Base-by-base conservation (phyloP, 208 protist genomes). In the Acanthamoeba castellanii region DNA sequence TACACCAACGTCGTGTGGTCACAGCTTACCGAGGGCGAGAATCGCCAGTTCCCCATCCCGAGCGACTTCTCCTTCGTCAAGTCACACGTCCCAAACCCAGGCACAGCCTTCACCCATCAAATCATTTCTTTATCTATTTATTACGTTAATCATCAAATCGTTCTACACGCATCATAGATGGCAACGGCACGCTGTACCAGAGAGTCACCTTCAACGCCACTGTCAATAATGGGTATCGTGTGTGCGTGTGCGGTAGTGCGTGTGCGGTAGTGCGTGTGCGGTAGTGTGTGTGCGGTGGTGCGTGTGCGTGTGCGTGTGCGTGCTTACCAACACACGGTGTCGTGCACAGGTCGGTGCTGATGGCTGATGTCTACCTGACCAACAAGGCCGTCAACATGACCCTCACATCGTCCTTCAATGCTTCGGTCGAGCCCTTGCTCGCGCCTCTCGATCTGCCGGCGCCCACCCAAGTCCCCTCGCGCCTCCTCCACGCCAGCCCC, bases 291-390 rank as follows among this genome's bases (percentile, higher is more conserved):
- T n/a, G n/a, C n/a, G n/a, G n/a, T n/a, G n/a, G 37, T 42, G 37
- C 3, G 37, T 42, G 37, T 3, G 37, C 3, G 37, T 42, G 37
- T 42, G 37, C 37, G 20, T 61, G 16, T 61, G 55, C 20, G 11
- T 9, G 1, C 3, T 55, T 66, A 66, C 22, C 20, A 20, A 66
- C 59, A 30, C n/a, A 9, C 6, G 25, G 16, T 9, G 11, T 66
- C 20, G 59, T n/a, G 55, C 55, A 30, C 59, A 78, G 70, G 20
- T 78, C 70, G 32, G 32, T 78, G 70, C 70, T 78, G n/a, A 18
- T 78, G 70, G 70, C 70, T 22, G 70, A 78, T n/a, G 30, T 42
- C 32, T 78, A 78, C 70, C 37, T 78, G 70, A 78, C 70, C 70
- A 78, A 78, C 70, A 8, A 45, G 37, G 30, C 70, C 13, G 30